Percentiles rank a stretch among this genome's conserved stretches.
Conservation (phyloP, 2,329 filamentous ascomycete genomes). For the Fusarium domesticum region DNA sequence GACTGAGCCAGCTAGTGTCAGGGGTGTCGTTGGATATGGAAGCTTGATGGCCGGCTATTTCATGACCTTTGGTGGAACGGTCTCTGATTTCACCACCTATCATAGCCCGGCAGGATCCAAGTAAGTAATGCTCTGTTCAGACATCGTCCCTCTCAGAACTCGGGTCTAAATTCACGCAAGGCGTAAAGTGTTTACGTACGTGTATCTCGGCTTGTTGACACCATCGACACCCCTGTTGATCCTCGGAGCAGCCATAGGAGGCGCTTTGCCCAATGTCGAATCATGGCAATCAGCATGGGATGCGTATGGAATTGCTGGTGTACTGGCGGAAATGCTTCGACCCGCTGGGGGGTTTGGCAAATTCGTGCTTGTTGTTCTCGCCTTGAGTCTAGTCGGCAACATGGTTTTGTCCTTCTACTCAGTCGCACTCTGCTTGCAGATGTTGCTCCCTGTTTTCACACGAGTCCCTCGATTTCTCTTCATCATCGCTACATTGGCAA, state of each 20-base stretch:
- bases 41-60: slow-evolving; percentile 51
- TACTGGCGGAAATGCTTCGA: slow-evolving; percentile 32
- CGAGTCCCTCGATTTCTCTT: slow-evolving; percentile 43
- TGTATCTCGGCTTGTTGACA: slow-evolving; percentile 49
- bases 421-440: slow-evolving; percentile 40
- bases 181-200: slow-evolving; percentile 27
- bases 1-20: slow-evolving; percentile 35
- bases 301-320: slow-evolving; percentile 31
- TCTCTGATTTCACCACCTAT: slow-evolving; percentile 58
- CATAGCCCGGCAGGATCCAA: slow-evolving; percentile 33
- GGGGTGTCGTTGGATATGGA: slow-evolving; percentile 44
- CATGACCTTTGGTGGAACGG: slow-evolving; percentile 53
- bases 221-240: slow-evolving; percentile 35
- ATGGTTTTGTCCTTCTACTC: slow-evolving; percentile 41
- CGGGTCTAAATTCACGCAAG: slow-evolving; percentile 30
- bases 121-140: slow-evolving; percentile 7
- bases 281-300: slow-evolving; percentile 32
- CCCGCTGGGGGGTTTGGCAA: slow-evolving; percentile 35
- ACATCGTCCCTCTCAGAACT: slow-evolving; percentile 25
- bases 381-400: slow-evolving; percentile 38
- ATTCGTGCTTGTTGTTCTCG: slow-evolving; percentile 34
- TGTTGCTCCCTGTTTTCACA: slow-evolving; percentile 40
- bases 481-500: slow-evolving; percentile 38
- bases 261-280: slow-evolving; percentile 31
- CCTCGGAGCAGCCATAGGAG: slow-evolving; percentile 41